These are phyloP conservation scores for Beauveria australis DNA, from an alignment of 2,329 filamentous ascomycete genomes.

Conservation along the genomic window DNA sequence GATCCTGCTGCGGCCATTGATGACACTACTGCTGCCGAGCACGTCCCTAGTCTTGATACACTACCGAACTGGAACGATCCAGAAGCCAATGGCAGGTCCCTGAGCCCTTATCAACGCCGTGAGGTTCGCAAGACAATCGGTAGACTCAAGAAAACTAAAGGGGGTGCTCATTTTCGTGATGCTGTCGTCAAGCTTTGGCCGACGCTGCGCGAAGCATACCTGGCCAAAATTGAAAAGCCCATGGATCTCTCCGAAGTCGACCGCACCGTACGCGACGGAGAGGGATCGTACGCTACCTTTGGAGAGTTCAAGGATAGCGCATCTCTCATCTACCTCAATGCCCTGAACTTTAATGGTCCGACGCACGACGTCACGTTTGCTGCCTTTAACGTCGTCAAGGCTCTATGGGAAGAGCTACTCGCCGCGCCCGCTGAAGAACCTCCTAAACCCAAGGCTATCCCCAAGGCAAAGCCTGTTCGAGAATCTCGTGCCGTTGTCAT, in stretches of 20 bases:
- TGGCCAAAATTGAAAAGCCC: constrained; percentile 61
- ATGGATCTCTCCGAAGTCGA: constrained; percentile 85
- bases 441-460: constrained; percentile 44
- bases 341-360: constrained; percentile 72
- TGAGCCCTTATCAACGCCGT: constrained; percentile 52
- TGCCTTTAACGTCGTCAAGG: constrained; percentile 47
- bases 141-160: constrained; percentile 78
- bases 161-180: constrained; percentile 64
- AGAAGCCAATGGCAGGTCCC: constrained; percentile 36
- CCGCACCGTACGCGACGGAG: constrained; percentile 60
- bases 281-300: constrained; percentile 54
- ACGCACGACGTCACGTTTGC: constrained; percentile 62
- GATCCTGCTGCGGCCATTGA: constrained; percentile 16
- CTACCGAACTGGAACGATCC: constrained; percentile 34
- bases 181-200: constrained; percentile 73
- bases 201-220: constrained; percentile 64
- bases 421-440: constrained; percentile 44
- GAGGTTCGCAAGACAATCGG: constrained; percentile 59
- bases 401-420: constrained; percentile 39
- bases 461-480: constrained; percentile 30
- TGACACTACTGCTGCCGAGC: constrained; percentile 7
- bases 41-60: constrained; percentile 18
- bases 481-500: constrained; percentile 23
- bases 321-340: constrained; percentile 70
- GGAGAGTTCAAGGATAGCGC: constrained; percentile 69